Conservation (phyloP, 129 eudicot species). For the Flaveria sonorensis region DNA sequence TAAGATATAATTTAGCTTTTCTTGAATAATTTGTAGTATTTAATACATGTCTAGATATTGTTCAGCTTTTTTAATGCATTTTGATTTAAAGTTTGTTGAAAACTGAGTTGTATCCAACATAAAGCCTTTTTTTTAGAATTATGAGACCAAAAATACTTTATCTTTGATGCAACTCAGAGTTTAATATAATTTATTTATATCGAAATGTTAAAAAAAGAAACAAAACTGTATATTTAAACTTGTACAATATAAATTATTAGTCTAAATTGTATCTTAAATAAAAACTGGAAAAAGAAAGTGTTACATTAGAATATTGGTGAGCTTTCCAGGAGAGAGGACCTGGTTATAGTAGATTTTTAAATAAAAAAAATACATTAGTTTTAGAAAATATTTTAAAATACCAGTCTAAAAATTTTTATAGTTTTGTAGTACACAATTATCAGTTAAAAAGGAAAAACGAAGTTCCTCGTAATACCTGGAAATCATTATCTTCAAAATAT, state of each 20-base stretch:
- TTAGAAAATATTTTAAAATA: neutral
- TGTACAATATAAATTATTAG: neutral
- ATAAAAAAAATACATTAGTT: neutral
- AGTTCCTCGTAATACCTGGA: constrained; percentile 57
- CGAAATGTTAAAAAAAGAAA: neutral
- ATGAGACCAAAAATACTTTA: neutral
- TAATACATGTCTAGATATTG: neutral
- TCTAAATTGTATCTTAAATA: neutral
- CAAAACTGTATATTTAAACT: neutral
- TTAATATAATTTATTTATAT: neutral
- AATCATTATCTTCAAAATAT: constrained; percentile 84
- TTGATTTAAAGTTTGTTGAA: neutral
- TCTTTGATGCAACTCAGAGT: neutral
- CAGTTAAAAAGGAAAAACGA: neutral
- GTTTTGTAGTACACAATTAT: neutral
- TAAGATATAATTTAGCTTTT: neutral
- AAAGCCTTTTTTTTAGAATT: neutral
- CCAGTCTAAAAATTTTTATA: neutral
- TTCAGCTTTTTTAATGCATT: neutral
- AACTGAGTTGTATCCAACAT: neutral
- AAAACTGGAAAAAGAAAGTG: neutral
- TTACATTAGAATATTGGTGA: neutral
- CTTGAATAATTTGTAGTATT: neutral
- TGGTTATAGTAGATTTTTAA: neutral
- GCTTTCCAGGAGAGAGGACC: neutral